Conservation (phyloP, 2,329 filamentous ascomycete species). For the Tothia fuscella region DNA sequence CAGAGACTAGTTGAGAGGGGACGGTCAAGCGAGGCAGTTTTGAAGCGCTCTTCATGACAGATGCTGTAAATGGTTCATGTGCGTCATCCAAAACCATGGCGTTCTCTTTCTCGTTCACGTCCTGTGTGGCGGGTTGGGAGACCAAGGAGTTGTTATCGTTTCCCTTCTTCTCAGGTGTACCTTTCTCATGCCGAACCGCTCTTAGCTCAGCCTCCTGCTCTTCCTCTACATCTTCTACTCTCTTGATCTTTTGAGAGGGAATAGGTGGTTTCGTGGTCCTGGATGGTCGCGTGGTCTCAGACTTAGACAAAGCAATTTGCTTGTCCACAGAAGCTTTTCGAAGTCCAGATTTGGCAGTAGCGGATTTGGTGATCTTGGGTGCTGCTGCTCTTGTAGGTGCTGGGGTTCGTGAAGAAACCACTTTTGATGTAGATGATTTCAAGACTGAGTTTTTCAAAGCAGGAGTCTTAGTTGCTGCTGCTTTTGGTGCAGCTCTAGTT, state of each 20-base stretch:
- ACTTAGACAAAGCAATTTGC: background rate
- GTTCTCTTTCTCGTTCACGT: background rate
- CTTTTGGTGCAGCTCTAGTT: background rate
- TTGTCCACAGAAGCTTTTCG: background rate
- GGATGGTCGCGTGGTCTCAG: background rate
- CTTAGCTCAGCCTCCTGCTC: background rate
- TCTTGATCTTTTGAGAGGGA: background rate
- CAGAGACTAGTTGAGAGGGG: background rate
- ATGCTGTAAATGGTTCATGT: background rate
- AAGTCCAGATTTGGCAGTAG: background rate
- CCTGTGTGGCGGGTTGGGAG: background rate
- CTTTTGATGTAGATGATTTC: background rate
- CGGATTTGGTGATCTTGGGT: background rate
- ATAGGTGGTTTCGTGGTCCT: background rate
- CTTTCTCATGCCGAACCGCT: background rate
- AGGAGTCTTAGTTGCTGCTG: background rate
- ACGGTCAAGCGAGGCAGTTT: conserved; percentile 1
- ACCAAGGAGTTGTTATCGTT: background rate
- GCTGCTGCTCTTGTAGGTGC: background rate
- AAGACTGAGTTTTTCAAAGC: background rate
- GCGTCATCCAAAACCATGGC: no score
- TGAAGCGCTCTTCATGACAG: background rate
- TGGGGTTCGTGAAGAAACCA: background rate
- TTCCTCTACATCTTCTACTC: background rate
- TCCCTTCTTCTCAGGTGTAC: background rate